phyloP scores from a whole-genome alignment of 345 rosid species.

The Abelmoschus esculentus region DNA sequence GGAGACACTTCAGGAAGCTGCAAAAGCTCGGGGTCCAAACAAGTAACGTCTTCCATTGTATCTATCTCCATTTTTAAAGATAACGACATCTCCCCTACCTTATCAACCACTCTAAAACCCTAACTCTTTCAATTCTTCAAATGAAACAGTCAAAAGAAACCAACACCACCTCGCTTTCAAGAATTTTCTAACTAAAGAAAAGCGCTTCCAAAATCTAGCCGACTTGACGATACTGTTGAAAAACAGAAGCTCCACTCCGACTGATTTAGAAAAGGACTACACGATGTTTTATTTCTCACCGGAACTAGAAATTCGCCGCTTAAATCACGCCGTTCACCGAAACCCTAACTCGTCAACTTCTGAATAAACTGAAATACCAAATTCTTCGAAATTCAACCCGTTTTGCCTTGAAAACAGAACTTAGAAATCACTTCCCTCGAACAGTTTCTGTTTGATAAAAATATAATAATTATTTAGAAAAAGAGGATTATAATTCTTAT shows the following conservation, averaged over 20 bases:
- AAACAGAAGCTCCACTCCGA: no score
- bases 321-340: background rate
- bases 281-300: background rate
- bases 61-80: constrained; percentile 30
- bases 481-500: no score
- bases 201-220: background rate
- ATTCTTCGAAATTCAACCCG: background rate
- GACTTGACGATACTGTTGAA: background rate
- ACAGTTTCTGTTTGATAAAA: background rate
- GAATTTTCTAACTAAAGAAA: background rate
- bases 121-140: background rate
- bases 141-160: background rate
- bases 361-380: background rate
- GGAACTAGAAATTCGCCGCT: background rate
- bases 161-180: background rate
- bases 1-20: constrained; percentile 70
- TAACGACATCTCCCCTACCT: background rate
- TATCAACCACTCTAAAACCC: constrained; percentile 11
- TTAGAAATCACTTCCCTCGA: background rate
- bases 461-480: background rate
- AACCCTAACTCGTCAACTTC: background rate
- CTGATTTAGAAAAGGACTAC: background rate
- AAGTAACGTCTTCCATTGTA: constrained; percentile 28
- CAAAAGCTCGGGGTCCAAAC: constrained; percentile 55
- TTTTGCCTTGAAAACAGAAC: background rate